Percentiles rank a stretch among this genome's conserved stretches.
Evolutionary conservation across 2,329 filamentous ascomycete species (phyloP).

Genomic region (Teratosphaeria destructans): DNA sequence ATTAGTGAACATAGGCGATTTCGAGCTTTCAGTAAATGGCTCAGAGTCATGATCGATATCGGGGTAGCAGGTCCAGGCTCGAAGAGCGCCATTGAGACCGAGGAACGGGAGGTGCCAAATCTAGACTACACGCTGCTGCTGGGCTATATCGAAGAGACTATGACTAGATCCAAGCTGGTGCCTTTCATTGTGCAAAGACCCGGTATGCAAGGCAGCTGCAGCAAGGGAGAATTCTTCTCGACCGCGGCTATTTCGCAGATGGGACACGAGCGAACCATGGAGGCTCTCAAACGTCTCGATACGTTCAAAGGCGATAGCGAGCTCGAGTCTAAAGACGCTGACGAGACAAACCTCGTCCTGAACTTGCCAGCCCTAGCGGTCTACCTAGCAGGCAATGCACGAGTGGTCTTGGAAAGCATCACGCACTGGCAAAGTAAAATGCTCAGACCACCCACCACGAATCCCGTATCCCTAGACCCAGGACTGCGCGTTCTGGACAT

Average conservation of each 20-base stretch:
- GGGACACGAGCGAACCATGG: conserved; percentile 12
- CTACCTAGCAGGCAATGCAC: conserved; percentile 13
- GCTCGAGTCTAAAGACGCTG: conserved; percentile 9
- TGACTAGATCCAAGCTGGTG: conserved; percentile 8
- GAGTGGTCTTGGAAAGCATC: conserved; percentile 25
- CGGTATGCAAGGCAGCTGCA: not conserved
- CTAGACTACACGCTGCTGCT: conserved; percentile 65
- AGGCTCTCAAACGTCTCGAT: conserved; percentile 7
- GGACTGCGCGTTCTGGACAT: not conserved
- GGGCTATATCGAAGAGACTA: conserved; percentile 59
- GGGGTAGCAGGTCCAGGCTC: conserved; percentile 54
- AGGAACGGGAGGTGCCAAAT: conserved; percentile 62
- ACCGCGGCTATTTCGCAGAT: conserved; percentile 7
- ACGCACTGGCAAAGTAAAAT: conserved; percentile 33
- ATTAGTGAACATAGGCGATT: conserved; percentile 74
- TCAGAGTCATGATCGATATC: conserved; percentile 72
- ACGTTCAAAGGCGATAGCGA: not conserved
- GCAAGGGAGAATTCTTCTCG: conserved; percentile 3
- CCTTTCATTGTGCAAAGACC: conserved; percentile 1
- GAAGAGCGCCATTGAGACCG: conserved; percentile 55
- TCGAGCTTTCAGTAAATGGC: conserved; percentile 68
- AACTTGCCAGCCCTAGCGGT: conserved; percentile 19
- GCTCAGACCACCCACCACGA: conserved; percentile 10
- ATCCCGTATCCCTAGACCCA: not conserved
- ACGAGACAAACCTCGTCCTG: conserved; percentile 10